Evolutionary conservation across 2,329 filamentous ascomycete genomes (phyloP).

Genomic region (Fusarium longipes): DNA sequence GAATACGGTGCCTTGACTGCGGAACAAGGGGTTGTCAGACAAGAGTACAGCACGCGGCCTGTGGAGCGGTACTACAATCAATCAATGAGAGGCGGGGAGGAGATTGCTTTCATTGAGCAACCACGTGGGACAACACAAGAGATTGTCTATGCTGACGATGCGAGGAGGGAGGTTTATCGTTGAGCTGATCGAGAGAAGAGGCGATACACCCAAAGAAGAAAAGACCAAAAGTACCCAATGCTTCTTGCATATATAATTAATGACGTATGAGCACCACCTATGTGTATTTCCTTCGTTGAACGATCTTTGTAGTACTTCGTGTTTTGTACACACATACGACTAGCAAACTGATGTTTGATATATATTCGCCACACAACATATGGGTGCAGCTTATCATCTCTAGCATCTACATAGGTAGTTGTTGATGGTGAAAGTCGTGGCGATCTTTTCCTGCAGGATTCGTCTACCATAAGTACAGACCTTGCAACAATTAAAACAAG

Average conservation of each 20-base stretch:
- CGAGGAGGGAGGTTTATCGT: slow-evolving; percentile 52
- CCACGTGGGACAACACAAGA: slow-evolving; percentile 57
- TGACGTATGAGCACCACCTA: neutral
- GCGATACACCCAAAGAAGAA: neutral
- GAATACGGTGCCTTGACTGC: slow-evolving; percentile 46
- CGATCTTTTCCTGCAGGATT: neutral
- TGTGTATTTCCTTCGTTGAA: neutral
- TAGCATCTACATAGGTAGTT: neutral
- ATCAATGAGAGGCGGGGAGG: slow-evolving; percentile 49
- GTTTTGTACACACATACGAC: too few relatives aligned
- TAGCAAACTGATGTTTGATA: too few relatives aligned
- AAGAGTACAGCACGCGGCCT: slow-evolving; percentile 56
- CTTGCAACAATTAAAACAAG: neutral
- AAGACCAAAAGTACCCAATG: neutral
- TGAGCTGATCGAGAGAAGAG: slow-evolving; percentile 26
- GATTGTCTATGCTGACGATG: slow-evolving; percentile 59
- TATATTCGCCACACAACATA: neutral
- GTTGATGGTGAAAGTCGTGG: neutral
- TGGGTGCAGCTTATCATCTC: neutral
- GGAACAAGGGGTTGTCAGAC: slow-evolving; percentile 44
- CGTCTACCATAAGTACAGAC: too few relatives aligned
- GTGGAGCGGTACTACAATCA: slow-evolving; percentile 59
- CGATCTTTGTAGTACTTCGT: neutral
- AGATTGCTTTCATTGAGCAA: slow-evolving; percentile 59
- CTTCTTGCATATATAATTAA: slow-evolving; percentile 5